Conservation (phyloP, 2,329 filamentous ascomycete species). For the Fusarium concolor region DNA sequence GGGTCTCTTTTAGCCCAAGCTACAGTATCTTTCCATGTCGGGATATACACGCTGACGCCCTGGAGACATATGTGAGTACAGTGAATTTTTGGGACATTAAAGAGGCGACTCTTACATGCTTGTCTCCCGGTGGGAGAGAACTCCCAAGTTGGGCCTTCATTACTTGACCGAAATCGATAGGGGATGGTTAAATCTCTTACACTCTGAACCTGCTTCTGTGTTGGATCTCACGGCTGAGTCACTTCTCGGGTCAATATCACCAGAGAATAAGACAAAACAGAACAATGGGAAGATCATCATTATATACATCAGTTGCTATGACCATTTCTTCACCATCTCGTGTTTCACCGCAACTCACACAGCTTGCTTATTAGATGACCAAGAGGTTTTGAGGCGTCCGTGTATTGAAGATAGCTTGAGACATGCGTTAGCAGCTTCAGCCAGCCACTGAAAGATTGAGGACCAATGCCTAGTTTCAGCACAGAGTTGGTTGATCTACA, state of each 20-base stretch:
- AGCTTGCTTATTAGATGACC: neutral
- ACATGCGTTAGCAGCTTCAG: slow-evolving; percentile 22
- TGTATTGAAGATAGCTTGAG: neutral
- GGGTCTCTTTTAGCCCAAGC: slow-evolving; percentile 43
- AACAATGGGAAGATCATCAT: neutral
- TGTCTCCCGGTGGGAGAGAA: slow-evolving; percentile 43
- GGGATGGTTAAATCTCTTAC: no score
- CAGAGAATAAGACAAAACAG: no score
- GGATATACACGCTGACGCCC: slow-evolving; percentile 50
- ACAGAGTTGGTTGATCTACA: neutral
- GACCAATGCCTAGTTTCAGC: neutral
- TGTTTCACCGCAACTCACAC: neutral
- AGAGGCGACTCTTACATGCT: slow-evolving; percentile 37
- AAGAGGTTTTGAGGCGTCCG: neutral
- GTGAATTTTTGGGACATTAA: neutral
- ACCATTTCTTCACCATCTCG: neutral
- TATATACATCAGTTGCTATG: neutral
- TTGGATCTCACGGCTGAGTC: no score
- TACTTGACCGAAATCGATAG: neutral
- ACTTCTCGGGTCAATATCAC: no score
- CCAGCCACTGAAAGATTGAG: neutral
- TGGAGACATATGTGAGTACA: neutral
- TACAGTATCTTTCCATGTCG: slow-evolving; percentile 44
- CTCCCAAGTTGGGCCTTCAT: slow-evolving; percentile 35
- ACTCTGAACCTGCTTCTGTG: no score